These are phyloP conservation scores for Saprolegnia parasitica DNA, from an alignment of 352 stramenopile genomes.

Conservation along the genomic window DNA sequence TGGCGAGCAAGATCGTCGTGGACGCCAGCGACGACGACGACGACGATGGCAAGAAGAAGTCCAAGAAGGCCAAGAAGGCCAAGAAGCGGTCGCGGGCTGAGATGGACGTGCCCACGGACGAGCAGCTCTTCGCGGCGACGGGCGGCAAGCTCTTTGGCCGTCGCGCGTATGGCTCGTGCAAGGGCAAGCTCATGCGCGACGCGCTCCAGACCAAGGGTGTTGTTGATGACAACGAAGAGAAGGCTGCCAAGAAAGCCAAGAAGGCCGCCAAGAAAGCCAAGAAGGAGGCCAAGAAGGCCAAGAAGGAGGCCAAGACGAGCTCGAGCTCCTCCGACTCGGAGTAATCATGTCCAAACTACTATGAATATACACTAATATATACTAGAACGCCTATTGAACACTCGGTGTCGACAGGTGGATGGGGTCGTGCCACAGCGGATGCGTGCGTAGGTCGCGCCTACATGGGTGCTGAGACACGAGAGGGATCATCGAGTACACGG, in stretches of 20 bases:
- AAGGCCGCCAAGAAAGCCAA: slow-evolving; percentile 13
- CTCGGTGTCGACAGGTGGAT: background rate
- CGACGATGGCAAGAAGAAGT: slow-evolving; percentile 33
- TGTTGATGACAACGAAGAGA: slow-evolving; percentile 15
- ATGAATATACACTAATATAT: too few relatives aligned
- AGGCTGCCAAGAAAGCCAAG: slow-evolving; percentile 27
- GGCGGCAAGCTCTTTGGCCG: slow-evolving; percentile 94
- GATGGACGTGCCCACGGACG: slow-evolving; percentile 79
- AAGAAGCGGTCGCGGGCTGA: slow-evolving; percentile 44
- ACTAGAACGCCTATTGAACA: too few relatives aligned
- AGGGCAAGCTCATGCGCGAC: slow-evolving; percentile 81
- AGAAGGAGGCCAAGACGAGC: background rate
- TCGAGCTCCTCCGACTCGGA: slow-evolving; percentile 12
- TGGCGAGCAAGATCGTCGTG: slow-evolving; percentile 84
- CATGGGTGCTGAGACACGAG: background rate
- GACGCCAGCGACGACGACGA: slow-evolving; percentile 60
- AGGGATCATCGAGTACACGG: background rate
- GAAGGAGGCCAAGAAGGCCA: slow-evolving; percentile 1
- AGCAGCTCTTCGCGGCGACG: slow-evolving; percentile 94
- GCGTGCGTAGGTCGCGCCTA: background rate
- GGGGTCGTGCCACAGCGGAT: background rate
- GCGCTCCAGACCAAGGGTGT: slow-evolving; percentile 31
- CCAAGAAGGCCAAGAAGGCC: slow-evolving; percentile 53
- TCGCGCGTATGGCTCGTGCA: slow-evolving; percentile 85
- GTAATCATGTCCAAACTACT: background rate